phyloP scores from a whole-genome alignment of 257 asterid species.

The Forsythia viridissima region DNA sequence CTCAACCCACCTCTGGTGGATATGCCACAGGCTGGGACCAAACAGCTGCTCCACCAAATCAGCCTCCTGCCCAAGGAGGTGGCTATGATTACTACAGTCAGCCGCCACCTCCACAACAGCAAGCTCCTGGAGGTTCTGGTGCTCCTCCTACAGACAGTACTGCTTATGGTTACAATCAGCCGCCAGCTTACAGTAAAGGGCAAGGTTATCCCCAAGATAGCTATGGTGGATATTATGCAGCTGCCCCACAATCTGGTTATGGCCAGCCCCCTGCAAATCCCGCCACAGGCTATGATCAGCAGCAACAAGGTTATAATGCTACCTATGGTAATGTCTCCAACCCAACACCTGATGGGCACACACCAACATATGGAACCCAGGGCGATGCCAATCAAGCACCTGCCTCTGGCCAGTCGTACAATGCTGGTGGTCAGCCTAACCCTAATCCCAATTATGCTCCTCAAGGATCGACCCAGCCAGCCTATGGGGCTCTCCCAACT shows the following conservation, averaged over 20 bases:
- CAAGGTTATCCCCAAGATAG: slow-evolving; percentile 74
- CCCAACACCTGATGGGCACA: slow-evolving; percentile 49
- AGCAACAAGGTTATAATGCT: slow-evolving; percentile 72
- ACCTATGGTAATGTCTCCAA: slow-evolving; percentile 37
- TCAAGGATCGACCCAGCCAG: slow-evolving; percentile 24
- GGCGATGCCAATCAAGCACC: slow-evolving; percentile 72
- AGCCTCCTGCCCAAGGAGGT: slow-evolving; percentile 60
- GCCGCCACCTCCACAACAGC: slow-evolving; percentile 60
- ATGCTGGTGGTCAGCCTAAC: slow-evolving; percentile 43
- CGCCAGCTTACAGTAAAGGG: slow-evolving; percentile 68
- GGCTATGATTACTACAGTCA: slow-evolving; percentile 79
- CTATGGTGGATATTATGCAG: slow-evolving; percentile 66
- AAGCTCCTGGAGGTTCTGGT: slow-evolving; percentile 43
- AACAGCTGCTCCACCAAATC: slow-evolving; percentile 54
- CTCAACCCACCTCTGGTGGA: slow-evolving; percentile 69
- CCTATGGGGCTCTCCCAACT: slow-evolving; percentile 58
- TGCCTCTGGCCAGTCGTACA: slow-evolving; percentile 56
- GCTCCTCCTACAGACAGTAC: slow-evolving; percentile 62
- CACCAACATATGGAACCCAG: slow-evolving; percentile 63
- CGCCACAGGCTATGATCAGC: slow-evolving; percentile 65
- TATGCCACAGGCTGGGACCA: slow-evolving; percentile 84
- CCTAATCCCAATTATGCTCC: neutral
- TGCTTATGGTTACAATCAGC: slow-evolving; percentile 63
- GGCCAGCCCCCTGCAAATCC: slow-evolving; percentile 51
- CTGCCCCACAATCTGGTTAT: slow-evolving; percentile 62